Evolutionary conservation across 192 early-diverging fungal genomes (phyloP), one percentile per base, ranked within the genome.

Genomic region (Coemansia sp.): DNA sequence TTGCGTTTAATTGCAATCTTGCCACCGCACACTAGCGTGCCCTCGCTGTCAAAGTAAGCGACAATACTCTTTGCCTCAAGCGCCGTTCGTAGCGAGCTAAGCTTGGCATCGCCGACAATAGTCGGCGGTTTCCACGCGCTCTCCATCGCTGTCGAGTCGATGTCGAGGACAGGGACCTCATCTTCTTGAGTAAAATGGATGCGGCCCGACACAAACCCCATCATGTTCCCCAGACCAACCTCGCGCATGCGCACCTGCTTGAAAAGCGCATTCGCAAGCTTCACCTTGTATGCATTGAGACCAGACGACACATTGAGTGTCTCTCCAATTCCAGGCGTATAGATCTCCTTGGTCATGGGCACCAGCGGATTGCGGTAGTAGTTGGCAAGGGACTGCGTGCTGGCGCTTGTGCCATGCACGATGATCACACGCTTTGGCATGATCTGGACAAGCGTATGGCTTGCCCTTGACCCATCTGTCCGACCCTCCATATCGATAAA

Each of bases 401-500:
- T 73, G 22, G 85, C 80, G 40, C 78, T 71, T 9, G 85, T 82
- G 4, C 93, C 96, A 61, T 94, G 96, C n/a, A 98, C 81, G 18
- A 98, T 71, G 25, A 98, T 70, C 42, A 81, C 55, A 0, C 74
- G 64, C 59, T 73, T 72, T 39, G 73, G 67, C 40, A 69, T 76
- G 23, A 69, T 43, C 49, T 70, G 73, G 11, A 69, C 64, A 11
- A 98, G 65, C 66, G 97, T 95, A 54, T 90, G 92, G 64, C 86
- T 87, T 24, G 94, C 80, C 7, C 93, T 92, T 38, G 83, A 81
- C 45, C 89, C 92, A 64, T 97, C 95, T 0, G 92, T 82, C 23
- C 90, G 84, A 40, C 96, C 96, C 66, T 97, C 95, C 56, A 96
- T 79, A 79, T 97, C 95, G 8, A 98, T 83, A 72, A 89, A 97